Percentiles rank a stretch among this genome's conserved stretches.
Conservation (phyloP, 768 basidiomycete genomes). For the Phlegmacium glaucopus region DNA sequence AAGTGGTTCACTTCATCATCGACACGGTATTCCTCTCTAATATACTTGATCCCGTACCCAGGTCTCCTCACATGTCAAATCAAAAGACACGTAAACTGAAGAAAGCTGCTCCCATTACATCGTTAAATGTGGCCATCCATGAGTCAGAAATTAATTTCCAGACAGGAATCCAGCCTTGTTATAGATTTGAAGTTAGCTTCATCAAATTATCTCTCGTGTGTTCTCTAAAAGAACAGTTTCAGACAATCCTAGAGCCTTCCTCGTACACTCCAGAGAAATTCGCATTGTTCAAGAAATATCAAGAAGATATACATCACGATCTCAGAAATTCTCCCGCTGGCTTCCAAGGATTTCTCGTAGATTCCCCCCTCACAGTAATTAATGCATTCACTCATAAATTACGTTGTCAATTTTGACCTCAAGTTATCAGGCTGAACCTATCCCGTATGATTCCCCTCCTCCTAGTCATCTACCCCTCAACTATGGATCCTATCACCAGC, state of each 20-base stretch:
- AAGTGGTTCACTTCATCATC: conserved; percentile 8
- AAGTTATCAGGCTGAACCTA: conserved; percentile 48
- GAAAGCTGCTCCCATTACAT: conserved; percentile 30
- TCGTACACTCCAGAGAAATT: conserved; percentile 81
- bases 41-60: not conserved
- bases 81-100: conserved; percentile 3
- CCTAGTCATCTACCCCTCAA: conserved; percentile 61
- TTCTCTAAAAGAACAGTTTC: not conserved
- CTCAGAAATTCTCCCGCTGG: conserved; percentile 40
- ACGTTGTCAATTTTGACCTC: not conserved
- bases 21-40: not conserved
- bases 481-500: conserved; percentile 93
- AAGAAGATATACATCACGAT: conserved; percentile 75
- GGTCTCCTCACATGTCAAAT: not conserved
- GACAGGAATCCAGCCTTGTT: conserved; percentile 29
- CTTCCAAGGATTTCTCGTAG: conserved; percentile 77
- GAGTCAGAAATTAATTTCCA: conserved; percentile 44
- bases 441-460: conserved; percentile 48
- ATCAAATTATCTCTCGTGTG: not conserved
- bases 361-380: conserved; percentile 69
- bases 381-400: not conserved
- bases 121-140: conserved; percentile 50
- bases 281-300: conserved; percentile 73
- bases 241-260: conserved; percentile 78
- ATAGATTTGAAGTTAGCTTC: conserved; percentile 57